Evolutionary conservation across 2,329 filamentous ascomycete genomes (phyloP).

Genomic region (Aspergillus ochraceus): DNA sequence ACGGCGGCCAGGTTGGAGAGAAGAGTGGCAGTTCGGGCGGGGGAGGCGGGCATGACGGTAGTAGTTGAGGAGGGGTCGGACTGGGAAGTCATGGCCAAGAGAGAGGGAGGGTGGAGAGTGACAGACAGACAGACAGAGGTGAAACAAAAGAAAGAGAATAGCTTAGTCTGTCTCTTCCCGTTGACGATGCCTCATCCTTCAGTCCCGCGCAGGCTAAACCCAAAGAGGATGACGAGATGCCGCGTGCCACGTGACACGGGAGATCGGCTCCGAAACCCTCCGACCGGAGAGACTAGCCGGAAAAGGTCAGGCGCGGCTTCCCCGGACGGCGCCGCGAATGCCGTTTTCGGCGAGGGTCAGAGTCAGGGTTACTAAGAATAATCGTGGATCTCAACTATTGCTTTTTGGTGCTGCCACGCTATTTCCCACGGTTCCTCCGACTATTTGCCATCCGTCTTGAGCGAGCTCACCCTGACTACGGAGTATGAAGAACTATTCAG

Average conservation of each 20-base stretch:
- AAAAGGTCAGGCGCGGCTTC: not conserved
- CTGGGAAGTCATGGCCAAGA: conserved; percentile 12
- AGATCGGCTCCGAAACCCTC: conserved; percentile 10
- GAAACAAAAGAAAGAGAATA: no score
- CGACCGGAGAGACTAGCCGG: not conserved
- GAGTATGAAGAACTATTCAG: not conserved
- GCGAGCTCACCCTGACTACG: not conserved
- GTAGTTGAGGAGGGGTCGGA: conserved; percentile 15
- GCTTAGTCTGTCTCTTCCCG: not conserved
- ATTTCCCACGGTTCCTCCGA: not conserved
- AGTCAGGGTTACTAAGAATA: not conserved
- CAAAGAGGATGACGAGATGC: not conserved
- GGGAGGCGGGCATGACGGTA: conserved; percentile 53
- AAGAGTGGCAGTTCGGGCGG: conserved; percentile 64
- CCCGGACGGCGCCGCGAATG: not conserved
- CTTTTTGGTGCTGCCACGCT: not conserved
- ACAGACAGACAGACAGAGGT: no score
- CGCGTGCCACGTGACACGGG: conserved; percentile 15
- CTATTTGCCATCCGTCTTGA: not conserved
- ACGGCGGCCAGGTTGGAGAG: conserved; percentile 63
- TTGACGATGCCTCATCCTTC: not conserved
- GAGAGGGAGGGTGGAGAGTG: not conserved
- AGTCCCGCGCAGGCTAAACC: not conserved
- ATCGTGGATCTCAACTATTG: not conserved
- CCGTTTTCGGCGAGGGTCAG: conserved; percentile 5